Conservation (phyloP, 2,329 filamentous ascomycete species). For the Ophiostoma australiae region DNA sequence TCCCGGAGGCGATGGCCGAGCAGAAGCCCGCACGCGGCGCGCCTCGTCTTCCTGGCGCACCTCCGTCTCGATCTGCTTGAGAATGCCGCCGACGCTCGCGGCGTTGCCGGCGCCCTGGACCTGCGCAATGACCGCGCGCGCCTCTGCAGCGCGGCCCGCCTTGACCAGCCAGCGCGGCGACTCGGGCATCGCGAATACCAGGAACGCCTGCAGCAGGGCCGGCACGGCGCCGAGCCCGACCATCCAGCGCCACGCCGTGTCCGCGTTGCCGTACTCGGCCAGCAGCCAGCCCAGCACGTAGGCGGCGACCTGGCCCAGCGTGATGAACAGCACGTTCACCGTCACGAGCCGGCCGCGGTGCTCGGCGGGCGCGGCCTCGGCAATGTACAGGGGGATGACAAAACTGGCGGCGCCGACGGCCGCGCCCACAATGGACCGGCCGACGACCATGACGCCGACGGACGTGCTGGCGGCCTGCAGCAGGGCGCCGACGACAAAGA, state of each 20-base stretch:
- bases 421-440: conserved; percentile 64
- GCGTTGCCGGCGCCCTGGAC: conserved; percentile 47
- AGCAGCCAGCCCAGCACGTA: conserved; percentile 80
- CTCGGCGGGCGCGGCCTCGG: conserved; percentile 73
- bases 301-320: conserved; percentile 80
- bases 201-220: conserved; percentile 62
- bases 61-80: conserved; percentile 68
- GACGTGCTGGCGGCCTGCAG: conserved; percentile 56
- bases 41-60: conserved; percentile 61
- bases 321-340: conserved; percentile 76
- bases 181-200: conserved; percentile 74
- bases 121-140: conserved; percentile 58
- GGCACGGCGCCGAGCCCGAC: conserved; percentile 79
- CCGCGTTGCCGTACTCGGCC: conserved; percentile 46
- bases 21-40: conserved; percentile 40
- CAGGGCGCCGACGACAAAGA: conserved; percentile 65
- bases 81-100: conserved; percentile 45
- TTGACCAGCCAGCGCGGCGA: conserved; percentile 83
- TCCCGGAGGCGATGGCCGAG: neutral
- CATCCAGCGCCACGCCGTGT: conserved; percentile 81
- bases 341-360: conserved; percentile 77
- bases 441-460: conserved; percentile 61
- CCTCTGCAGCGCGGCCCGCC: conserved; percentile 56
- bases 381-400: conserved; percentile 82
- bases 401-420: conserved; percentile 74